phyloP scores from a whole-genome alignment of 371 early-diverging fungal species.

The Rhizopus sp. region DNA sequence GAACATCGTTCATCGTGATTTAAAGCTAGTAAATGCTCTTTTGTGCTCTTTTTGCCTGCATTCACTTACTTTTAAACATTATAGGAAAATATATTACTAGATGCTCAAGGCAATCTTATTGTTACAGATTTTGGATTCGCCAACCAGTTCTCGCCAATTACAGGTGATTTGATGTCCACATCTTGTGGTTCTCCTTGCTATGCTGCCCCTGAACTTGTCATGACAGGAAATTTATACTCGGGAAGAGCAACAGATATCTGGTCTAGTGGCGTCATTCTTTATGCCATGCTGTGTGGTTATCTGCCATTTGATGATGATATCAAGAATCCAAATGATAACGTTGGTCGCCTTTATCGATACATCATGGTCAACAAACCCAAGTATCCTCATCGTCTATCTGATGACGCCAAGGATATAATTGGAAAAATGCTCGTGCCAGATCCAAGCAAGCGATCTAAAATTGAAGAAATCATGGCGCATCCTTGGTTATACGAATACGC shows the following conservation, averaged over 20 bases:
- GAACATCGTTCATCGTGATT: constrained; percentile 93
- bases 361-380: constrained; percentile 87
- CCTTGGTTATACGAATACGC: constrained; percentile 55
- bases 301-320: constrained; percentile 99
- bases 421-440: constrained; percentile 91
- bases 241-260: constrained; percentile 97
- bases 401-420: constrained; percentile 78
- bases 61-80: constrained; percentile 30
- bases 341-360: constrained; percentile 93
- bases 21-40: constrained; percentile 79
- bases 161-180: constrained; percentile 83
- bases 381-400: constrained; percentile 83
- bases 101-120: constrained; percentile 86
- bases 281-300: constrained; percentile 97
- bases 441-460: constrained; percentile 80
- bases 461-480: constrained; percentile 84
- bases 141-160: constrained; percentile 80
- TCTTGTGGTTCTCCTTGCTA: constrained; percentile 98
- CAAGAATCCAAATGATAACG: constrained; percentile 93
- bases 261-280: constrained; percentile 94
- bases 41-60: not conserved
- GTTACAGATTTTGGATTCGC: constrained; percentile 99
- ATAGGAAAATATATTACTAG: constrained; percentile 93
- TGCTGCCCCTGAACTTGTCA: constrained; percentile 98
- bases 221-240: constrained; percentile 92